Evolutionary conservation across 352 stramenopile genomes (phyloP), one percentile per base, ranked within the genome.

Genomic region (Pythium scleroteichum): DNA sequence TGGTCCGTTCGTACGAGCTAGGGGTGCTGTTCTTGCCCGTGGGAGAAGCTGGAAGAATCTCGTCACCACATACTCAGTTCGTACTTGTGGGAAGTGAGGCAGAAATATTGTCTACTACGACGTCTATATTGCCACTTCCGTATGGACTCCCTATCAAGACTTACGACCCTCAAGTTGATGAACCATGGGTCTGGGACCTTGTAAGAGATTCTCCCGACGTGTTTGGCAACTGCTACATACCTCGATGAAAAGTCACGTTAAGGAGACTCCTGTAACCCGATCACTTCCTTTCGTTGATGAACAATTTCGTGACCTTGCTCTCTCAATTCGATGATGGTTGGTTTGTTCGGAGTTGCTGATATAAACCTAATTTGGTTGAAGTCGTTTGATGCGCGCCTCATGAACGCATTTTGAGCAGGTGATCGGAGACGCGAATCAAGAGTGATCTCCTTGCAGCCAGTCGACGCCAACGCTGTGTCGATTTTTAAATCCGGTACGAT

Each of bases 1-100:
- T 92, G 79, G 86, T 94, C 51, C 75, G 85, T 19, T 92, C 83
- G 1, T 94, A 93, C 62, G 85, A 94, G 51, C 68, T 94, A 4
- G 85, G 85, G 0, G 75, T 94, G 19, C 71, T 94, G 42, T 92
- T 92, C 45, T 53, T 92, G 22, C 42, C 53, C 5, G 47, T n/a
- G 4, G 24, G 4, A 8, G 40, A 52, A 3, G 35, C 51, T 49
- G 17, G 3, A 23, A 10, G 2, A 4, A 24, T n/a, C n/a, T n/a
- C n/a, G 0, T 22, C 53, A 29, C 19, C 4, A 20, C 14, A 32
- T 3, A 20, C 54, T 6, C 26, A 39, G 20, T 46, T 64, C 19
- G 27, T 38, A 4, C 32, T 64, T 5, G 8, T 57, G 3, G 56
- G 47, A 20, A 64, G 46, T 29, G 13, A 46, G 2, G 38, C 35